Conservation (phyloP, 2,329 filamentous ascomycete genomes). For the Thyridium curvatum region DNA sequence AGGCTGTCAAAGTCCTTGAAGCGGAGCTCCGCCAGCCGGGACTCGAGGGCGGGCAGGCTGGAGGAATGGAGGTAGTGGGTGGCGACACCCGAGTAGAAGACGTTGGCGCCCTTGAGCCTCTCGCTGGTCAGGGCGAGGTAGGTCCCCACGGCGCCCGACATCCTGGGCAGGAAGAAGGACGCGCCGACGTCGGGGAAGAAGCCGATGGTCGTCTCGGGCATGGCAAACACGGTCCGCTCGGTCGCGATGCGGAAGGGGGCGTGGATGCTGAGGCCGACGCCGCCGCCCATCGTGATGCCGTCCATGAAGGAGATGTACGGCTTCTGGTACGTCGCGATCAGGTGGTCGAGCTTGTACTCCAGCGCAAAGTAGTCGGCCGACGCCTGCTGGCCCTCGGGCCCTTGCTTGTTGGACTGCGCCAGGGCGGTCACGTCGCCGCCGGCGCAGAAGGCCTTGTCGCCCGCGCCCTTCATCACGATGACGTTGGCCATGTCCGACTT, state of each 20-base stretch:
- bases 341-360: constrained; percentile 94
- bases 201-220: constrained; percentile 97
- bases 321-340: constrained; percentile 89
- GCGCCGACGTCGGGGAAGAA: constrained; percentile 98
- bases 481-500: constrained; percentile 93
- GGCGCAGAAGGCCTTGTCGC: constrained; percentile 80
- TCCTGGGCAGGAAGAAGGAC: constrained; percentile 88
- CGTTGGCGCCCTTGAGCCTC: constrained; percentile 73
- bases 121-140: constrained; percentile 92
- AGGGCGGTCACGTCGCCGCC: constrained; percentile 85
- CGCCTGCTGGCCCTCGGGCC: constrained; percentile 62
- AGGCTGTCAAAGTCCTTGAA: constrained; percentile 73
- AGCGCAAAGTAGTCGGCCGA: constrained; percentile 85
- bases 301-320: constrained; percentile 96
- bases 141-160: constrained; percentile 81
- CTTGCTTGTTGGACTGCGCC: constrained; percentile 64
- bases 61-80: constrained; percentile 96
- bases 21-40: constrained; percentile 78
- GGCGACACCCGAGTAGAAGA: constrained; percentile 84
- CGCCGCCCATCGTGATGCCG: constrained; percentile 96
- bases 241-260: constrained; percentile 95
- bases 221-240: constrained; percentile 90
- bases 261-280: constrained; percentile 89
- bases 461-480: constrained; percentile 84
- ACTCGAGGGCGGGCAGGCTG: constrained; percentile 72